Base-by-base conservation (phyloP, 768 basidiomycete species). In the Collybiopsis confluens region DNA sequence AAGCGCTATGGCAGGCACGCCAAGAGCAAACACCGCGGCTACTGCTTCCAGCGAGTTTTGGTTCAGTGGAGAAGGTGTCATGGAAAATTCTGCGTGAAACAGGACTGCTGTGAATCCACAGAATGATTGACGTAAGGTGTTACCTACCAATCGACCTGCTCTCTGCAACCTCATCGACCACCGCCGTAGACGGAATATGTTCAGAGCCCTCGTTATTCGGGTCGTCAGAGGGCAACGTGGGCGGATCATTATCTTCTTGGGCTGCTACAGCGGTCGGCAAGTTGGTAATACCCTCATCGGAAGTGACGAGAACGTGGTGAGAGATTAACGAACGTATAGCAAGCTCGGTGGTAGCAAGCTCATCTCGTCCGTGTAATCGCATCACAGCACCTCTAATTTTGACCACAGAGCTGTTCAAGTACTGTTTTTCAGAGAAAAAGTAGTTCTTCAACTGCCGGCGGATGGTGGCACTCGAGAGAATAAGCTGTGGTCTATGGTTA, bases 401-500 rank as follows among this genome's bases (percentile, higher is more conserved):
- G 41, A 71, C 61, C 38, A 77, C 58, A 35, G 68, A 68, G 55
- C 64, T 69, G 59, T 71, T 71, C 59, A 87, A 62, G 85, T 85
- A 89, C 10, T 79, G 79, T 58, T 78, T 85, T 51, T 80, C 73
- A 45, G 69, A 69, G 55, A 77, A 78, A 33, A 88, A 68, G 57
- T 77, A 80, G 45, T 77, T 70, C 56, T 74, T 74, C 44, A 85
- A 70, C 55, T 77, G 77, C 46, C 69, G 73, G 40, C 80, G 74
- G 57, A 91, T 70, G 6, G 88, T 90, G 38, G 89, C 89, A 62
- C 86, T 89, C 45, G 82, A 77, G 62, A 88, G 66, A 40, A 90
- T 70, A 50, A 88, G 65, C 64, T 90, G 89, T 21, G 86, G 80
- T 50, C 57, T 57, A 45, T 52, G 33, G 48, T 27, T 38, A 60